phyloP scores from a whole-genome alignment of 2,329 filamentous ascomycete species.

The Arthrobotrys sinensis region DNA sequence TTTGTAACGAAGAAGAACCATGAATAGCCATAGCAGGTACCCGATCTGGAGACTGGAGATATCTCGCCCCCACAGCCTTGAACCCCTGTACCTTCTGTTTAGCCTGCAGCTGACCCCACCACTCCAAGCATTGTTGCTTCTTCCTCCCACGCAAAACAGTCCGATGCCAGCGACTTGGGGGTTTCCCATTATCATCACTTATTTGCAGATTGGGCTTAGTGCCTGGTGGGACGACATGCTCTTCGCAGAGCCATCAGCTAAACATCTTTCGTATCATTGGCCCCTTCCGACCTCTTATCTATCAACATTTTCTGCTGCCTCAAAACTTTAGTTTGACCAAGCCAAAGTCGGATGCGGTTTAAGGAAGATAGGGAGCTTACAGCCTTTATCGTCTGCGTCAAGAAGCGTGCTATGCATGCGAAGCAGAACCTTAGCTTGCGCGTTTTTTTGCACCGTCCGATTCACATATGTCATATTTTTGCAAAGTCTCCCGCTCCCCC shows the following conservation, averaged over 20 bases:
- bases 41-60: constrained; percentile 42
- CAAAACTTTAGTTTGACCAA: constrained; percentile 57
- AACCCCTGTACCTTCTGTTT: constrained; percentile 48
- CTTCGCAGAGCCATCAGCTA: constrained; percentile 59
- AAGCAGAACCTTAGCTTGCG: constrained; percentile 56
- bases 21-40: constrained; percentile 11
- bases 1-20: constrained; percentile 18
- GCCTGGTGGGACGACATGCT: constrained; percentile 60
- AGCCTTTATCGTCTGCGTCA: constrained; percentile 61
- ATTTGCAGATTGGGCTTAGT: constrained; percentile 61
- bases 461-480: constrained; percentile 53
- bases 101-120: constrained; percentile 61
- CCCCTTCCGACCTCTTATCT: constrained; percentile 60
- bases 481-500: constrained; percentile 43
- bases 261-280: constrained; percentile 61
- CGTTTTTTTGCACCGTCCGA: constrained; percentile 46
- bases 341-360: constrained; percentile 55
- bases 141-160: constrained; percentile 57
- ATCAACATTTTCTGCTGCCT: constrained; percentile 56
- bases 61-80: constrained; percentile 53
- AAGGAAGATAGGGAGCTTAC: constrained; percentile 50
- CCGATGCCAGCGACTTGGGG: constrained; percentile 58
- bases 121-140: constrained; percentile 43
- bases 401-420: constrained; percentile 52
- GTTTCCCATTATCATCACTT: constrained; percentile 61